Conservation (phyloP, 441 rosid genomes). For the Erysimum cheiri region DNA sequence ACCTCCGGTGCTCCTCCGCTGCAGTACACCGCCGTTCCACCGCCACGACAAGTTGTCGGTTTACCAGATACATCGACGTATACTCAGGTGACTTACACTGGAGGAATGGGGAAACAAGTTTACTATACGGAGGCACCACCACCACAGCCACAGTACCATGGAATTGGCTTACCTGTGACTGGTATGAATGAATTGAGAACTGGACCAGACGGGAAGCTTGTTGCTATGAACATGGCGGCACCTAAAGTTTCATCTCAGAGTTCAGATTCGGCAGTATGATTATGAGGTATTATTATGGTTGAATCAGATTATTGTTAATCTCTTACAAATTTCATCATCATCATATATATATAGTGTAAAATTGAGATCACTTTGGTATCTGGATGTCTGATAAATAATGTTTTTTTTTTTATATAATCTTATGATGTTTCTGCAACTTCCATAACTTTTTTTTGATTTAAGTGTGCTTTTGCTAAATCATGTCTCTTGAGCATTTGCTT, state of each 20-base stretch:
- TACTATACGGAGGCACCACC: conserved; percentile 59
- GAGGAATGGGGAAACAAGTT: conserved; percentile 64
- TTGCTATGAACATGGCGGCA: conserved; percentile 35
- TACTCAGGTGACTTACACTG: conserved; percentile 62
- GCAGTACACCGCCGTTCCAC: conserved; percentile 47
- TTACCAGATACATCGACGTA: conserved; percentile 53
- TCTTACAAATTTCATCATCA: conserved; percentile 11
- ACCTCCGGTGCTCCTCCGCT: conserved; percentile 41
- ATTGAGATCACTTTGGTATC: conserved; percentile 29
- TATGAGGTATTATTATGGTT: conserved; percentile 11
- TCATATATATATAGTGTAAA: conserved; percentile 27
- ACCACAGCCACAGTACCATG: conserved; percentile 56
- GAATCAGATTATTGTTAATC: conserved; percentile 22
- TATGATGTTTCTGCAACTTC: conserved; percentile 37
- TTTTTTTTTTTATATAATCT: neutral
- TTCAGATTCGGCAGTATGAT: conserved; percentile 49
- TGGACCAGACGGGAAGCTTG: conserved; percentile 58
- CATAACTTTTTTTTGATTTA: neutral
- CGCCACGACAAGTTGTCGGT: conserved; percentile 46
- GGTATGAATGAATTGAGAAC: conserved; percentile 58
- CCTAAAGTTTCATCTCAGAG: conserved; percentile 58
- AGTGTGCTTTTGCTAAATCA: neutral
- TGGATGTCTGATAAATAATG: conserved; percentile 43
- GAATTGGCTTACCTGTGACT: conserved; percentile 53
- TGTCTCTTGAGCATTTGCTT: conserved; percentile 6